Evolutionary conservation across 2,329 filamentous ascomycete genomes (phyloP).

Genomic region (Penicillium sclerotiorum): DNA sequence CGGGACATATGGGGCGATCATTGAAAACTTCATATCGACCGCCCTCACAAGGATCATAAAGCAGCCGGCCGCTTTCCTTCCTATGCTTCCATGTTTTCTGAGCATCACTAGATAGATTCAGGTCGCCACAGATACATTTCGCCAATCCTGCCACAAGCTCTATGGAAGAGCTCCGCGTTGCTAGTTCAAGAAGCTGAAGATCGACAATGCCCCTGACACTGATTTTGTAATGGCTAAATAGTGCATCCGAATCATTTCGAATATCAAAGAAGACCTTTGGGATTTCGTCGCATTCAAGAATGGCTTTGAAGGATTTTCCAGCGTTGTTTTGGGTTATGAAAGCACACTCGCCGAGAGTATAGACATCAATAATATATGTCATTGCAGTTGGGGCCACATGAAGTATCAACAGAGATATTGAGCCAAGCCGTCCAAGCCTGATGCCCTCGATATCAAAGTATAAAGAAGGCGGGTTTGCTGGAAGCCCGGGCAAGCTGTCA

Average conservation of each 20-base stretch:
- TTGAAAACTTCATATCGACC: constrained; percentile 13
- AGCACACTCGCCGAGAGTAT: constrained; percentile 36
- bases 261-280: constrained; percentile 62
- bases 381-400: constrained; percentile 31
- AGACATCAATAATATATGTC: constrained; percentile 52
- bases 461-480: background rate
- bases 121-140: constrained; percentile 42
- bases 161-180: constrained; percentile 29
- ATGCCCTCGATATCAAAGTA: constrained; percentile 56
- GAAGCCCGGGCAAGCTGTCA: no score
- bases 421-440: constrained; percentile 47
- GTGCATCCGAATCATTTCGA: constrained; percentile 61
- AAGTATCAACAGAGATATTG: constrained; percentile 51
- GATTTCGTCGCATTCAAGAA: constrained; percentile 50
- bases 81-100: constrained; percentile 19
- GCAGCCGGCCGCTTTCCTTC: constrained; percentile 17
- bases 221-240: constrained; percentile 52
- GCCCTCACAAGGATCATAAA: constrained; percentile 11
- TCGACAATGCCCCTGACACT: constrained; percentile 51
- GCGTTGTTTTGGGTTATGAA: constrained; percentile 41
- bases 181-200: constrained; percentile 61
- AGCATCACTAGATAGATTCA: constrained; percentile 11
- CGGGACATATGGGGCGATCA: constrained; percentile 4
- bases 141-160: constrained; percentile 38
- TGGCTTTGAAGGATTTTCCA: constrained; percentile 34